Percentiles rank a stretch among this genome's conserved stretches.
phyloP scores from a whole-genome alignment of 306 rosid genomes.

The Carpinus fangiana region DNA sequence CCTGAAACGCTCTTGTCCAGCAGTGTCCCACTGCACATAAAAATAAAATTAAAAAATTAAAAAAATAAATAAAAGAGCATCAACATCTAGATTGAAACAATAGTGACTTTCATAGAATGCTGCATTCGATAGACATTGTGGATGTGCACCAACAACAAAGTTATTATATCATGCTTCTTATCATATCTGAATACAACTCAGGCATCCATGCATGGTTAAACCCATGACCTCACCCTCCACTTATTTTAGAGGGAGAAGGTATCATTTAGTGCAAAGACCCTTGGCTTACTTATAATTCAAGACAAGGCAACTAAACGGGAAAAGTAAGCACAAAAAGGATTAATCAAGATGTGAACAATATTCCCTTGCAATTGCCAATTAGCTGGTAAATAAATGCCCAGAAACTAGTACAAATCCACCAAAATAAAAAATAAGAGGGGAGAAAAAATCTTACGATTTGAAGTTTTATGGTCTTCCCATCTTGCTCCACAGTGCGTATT shows the following conservation, averaged over 20 bases:
- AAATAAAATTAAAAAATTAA: too few relatives aligned
- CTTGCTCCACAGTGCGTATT: slow-evolving; percentile 64
- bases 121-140: background rate
- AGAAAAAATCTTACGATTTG: slow-evolving; percentile 42
- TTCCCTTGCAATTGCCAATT: background rate
- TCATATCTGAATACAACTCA: background rate
- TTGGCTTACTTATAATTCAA: background rate
- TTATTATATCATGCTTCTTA: background rate
- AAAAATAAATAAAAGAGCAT: too few relatives aligned
- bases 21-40: slow-evolving; percentile 56
- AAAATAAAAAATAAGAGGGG: background rate
- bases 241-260: background rate
- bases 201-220: background rate
- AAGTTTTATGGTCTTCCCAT: slow-evolving; percentile 56
- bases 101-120: background rate
- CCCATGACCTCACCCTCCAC: background rate
- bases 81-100: background rate
- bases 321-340: background rate
- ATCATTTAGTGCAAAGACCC: background rate
- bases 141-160: background rate
- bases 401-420: background rate
- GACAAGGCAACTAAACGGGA: background rate
- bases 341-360: background rate
- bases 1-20: slow-evolving; percentile 63
- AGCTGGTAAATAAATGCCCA: background rate